Base-by-base conservation (phyloP, 371 early-diverging fungal genomes). In the Apophysomyces elegans region DNA sequence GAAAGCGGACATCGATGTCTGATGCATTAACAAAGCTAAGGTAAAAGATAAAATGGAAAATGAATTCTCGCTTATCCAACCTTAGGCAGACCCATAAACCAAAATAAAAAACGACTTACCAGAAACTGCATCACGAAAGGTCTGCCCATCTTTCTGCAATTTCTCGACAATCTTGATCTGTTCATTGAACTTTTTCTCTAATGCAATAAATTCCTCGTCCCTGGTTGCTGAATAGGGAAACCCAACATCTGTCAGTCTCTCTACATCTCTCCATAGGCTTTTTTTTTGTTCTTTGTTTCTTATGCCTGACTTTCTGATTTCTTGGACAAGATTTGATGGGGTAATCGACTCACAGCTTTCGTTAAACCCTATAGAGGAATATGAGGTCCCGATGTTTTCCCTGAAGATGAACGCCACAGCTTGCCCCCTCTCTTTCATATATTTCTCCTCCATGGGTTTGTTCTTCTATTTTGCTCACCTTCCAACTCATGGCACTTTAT, bases 71-170 rank as follows among this genome's bases (percentile, higher is more conserved):
- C 41, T 41, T 41, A 13, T 11, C 41, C 4, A 41, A 41, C 41
- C 41, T 13, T 41, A 13, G 11, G 41, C 41, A 41, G 41, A 11
- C 41, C 2, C 2, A 11, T 13, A 13, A 13, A 26, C 26, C 26
- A 26, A 1, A 26, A 26, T 26, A 0, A 7, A 45, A 45, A 45
- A 6, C n/a, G 9, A 32, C 56, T 57, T 64, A 81, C 82, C 70
- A 1, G 84, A 70, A 14, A 92, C 67, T 36, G 83, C 79, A 71
- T 92, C 90, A 60, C 89, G 88, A 72, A 86, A 90, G 68, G 87
- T 85, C 62, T 76, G 78, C 32, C 88, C 84, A 56, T 90, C 90
- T 13, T 71, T 78, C 14, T 82, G 60, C 4, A 92, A 79, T 57
- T 72, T 77, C 36, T 71, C 64, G 4, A 86, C 84, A 16, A 68